phyloP scores from a whole-genome alignment of 495 filamentous ascomycete species.

The Tuber melanosporum region DNA sequence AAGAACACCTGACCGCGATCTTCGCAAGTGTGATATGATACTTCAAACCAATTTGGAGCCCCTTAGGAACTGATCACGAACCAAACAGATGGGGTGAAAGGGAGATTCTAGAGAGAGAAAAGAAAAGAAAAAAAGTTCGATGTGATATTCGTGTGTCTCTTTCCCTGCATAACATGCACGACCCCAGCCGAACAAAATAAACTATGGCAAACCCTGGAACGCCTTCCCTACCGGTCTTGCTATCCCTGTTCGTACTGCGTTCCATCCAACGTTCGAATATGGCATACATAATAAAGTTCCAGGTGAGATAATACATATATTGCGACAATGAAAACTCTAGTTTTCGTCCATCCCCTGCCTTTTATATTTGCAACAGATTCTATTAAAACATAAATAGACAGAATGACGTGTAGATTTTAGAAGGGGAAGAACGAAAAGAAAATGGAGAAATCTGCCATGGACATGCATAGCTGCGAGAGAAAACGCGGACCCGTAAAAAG shows the following conservation, averaged over 20 bases:
- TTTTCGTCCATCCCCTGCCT: neutral
- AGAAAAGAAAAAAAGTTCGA: neutral
- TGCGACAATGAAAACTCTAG: neutral
- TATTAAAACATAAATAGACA: neutral
- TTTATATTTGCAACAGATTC: neutral
- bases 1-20: neutral
- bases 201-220: slow-evolving; percentile 21
- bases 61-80: neutral
- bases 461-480: neutral
- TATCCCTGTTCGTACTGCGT: neutral
- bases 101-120: neutral
- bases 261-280: neutral
- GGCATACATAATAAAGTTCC: neutral
- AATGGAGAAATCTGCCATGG: neutral
- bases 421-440: neutral
- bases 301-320: neutral
- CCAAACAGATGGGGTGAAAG: neutral
- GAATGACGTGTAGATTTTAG: neutral
- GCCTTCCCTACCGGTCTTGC: neutral
- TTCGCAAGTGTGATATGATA: neutral
- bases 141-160: neutral
- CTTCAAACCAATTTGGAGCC: neutral
- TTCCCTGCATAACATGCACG: slow-evolving; percentile 8
- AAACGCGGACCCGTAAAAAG: neutral
- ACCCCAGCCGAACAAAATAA: slow-evolving; percentile 16